phyloP scores from a whole-genome alignment of 1,139 yeast species.

The Scheffersomyces parashehatae region DNA sequence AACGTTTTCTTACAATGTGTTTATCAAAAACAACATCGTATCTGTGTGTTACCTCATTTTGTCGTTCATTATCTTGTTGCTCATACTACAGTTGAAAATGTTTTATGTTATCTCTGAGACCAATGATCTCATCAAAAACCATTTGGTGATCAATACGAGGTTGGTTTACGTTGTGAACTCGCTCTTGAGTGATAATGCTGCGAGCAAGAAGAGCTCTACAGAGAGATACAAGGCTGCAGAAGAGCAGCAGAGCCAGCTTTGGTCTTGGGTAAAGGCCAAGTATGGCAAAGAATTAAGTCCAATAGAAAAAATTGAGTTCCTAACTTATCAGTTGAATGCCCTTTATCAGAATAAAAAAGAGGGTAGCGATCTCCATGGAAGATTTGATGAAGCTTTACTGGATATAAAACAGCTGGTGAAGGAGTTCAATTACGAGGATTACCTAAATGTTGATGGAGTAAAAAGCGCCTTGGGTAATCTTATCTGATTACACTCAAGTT shows the following conservation, averaged over 20 bases:
- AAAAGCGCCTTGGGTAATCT: conserved; percentile 12
- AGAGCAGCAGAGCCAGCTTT: conserved; percentile 12
- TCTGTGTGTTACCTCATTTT: conserved; percentile 20
- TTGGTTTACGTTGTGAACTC: conserved; percentile 13
- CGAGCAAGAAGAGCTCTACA: neutral
- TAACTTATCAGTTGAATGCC: conserved; percentile 18
- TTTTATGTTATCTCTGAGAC: conserved; percentile 23
- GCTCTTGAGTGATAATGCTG: conserved; percentile 5
- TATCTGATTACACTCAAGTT: neutral
- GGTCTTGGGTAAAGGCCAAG: conserved; percentile 25
- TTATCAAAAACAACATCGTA: conserved; percentile 17
- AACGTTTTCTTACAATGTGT: conserved; percentile 9
- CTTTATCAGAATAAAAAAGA: neutral
- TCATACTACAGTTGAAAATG: conserved; percentile 24
- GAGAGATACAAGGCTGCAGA: neutral
- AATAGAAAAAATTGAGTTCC: conserved; percentile 24
- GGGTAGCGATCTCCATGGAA: neutral
- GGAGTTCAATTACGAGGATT: conserved; percentile 15
- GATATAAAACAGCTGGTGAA: conserved; percentile 17
- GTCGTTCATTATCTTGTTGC: conserved; percentile 21
- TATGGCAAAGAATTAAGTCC: conserved; percentile 20
- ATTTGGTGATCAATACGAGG: conserved; percentile 24
- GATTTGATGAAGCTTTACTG: neutral
- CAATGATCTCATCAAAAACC: conserved; percentile 25
- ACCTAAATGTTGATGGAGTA: conserved; percentile 13